Percentiles rank a stretch among this genome's conserved stretches.
Evolutionary conservation across 495 filamentous ascomycete genomes (phyloP).

Genomic region (Xylaria bambusicola): DNA sequence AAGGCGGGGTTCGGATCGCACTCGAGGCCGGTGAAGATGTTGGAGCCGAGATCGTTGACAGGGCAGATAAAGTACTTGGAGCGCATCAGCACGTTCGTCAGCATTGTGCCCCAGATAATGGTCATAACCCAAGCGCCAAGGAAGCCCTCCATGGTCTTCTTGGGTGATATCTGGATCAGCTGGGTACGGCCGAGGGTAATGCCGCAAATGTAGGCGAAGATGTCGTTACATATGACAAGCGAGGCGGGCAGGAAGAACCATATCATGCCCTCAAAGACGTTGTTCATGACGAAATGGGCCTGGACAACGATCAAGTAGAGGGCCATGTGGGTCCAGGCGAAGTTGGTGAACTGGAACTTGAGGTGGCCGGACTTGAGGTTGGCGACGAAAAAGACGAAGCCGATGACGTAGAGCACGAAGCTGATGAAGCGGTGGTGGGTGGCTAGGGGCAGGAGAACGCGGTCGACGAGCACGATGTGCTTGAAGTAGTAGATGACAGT

Average conservation of each 20-base stretch:
- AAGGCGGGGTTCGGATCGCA: slow-evolving; percentile 96
- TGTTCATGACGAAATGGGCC: slow-evolving; percentile 99
- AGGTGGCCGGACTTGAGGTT: slow-evolving; percentile 96
- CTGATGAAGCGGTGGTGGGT: slow-evolving; percentile 99
- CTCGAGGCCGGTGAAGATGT: slow-evolving; percentile 84
- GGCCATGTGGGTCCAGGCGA: slow-evolving; percentile 99
- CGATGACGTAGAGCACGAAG: slow-evolving; percentile 96
- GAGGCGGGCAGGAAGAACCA: slow-evolving; percentile 99
- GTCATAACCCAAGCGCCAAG: slow-evolving; percentile 97
- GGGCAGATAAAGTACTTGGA: slow-evolving; percentile 99
- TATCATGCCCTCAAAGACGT: slow-evolving; percentile 99
- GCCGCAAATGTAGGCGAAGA: slow-evolving; percentile 96
- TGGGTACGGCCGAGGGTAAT: slow-evolving; percentile 97
- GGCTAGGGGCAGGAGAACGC: slow-evolving; percentile 85
- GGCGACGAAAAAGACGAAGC: slow-evolving; percentile 97
- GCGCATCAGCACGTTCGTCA: slow-evolving; percentile 85
- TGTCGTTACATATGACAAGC: slow-evolving; percentile 97
- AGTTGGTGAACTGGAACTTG: slow-evolving; percentile 98
- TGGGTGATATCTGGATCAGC: slow-evolving; percentile 96
- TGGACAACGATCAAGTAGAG: slow-evolving; percentile 97
- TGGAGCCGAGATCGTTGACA: slow-evolving; percentile 93
- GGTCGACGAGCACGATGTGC: slow-evolving; percentile 94
- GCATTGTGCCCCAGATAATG: slow-evolving; percentile 75
- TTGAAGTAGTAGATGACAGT: slow-evolving; percentile 99
- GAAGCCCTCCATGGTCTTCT: slow-evolving; percentile 99